Base-by-base conservation (phyloP, 371 early-diverging fungal species). In the Rhizopus stolonifer region DNA sequence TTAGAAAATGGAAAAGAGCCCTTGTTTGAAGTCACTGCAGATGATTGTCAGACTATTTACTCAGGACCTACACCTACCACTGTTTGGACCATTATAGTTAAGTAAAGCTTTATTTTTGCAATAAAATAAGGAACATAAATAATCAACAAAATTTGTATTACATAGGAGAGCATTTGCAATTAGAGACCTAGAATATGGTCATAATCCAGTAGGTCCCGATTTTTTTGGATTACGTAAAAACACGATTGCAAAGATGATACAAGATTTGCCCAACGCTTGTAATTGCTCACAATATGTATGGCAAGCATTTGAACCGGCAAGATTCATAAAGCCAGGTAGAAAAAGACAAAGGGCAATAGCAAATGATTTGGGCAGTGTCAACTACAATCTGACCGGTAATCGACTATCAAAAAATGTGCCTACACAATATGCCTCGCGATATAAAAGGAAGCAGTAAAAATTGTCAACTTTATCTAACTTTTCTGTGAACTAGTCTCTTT, bases 121-220 rank as follows among this genome's bases (percentile, higher is more conserved):
- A n/a, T n/a, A n/a, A n/a, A n/a, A n/a, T n/a, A n/a, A n/a, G n/a
- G n/a, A n/a, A n/a, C n/a, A n/a, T n/a, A n/a, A n/a, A n/a, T n/a
- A n/a, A n/a, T n/a, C n/a, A n/a, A n/a, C n/a, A n/a, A n/a, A n/a
- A n/a, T n/a, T n/a, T n/a, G n/a, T n/a, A n/a, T n/a, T n/a, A n/a
- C n/a, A n/a, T 58, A 69, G 69, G 52, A 67, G 70, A 24, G 77
- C 77, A 6, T 77, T 77, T 56, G 79, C 81, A 23, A 82, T 95
- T 31, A 84, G 92, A 9, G 86, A 90, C 44, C 81, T 85, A 26
- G 89, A 88, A 49, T 87, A 88, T 61, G 86, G 88, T 11, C 89
- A 89, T 47, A 87, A 89, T 29, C 89, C 90, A 2, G 90, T 90
- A 0, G 96, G 96, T 0, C 94, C 95, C n/a, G n/a, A n/a, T n/a